Percentiles rank a stretch among this genome's conserved stretches.
These are phyloP conservation scores for Penicillium ucsense DNA, from an alignment of 495 filamentous ascomycete species.

Conservation along the genomic window DNA sequence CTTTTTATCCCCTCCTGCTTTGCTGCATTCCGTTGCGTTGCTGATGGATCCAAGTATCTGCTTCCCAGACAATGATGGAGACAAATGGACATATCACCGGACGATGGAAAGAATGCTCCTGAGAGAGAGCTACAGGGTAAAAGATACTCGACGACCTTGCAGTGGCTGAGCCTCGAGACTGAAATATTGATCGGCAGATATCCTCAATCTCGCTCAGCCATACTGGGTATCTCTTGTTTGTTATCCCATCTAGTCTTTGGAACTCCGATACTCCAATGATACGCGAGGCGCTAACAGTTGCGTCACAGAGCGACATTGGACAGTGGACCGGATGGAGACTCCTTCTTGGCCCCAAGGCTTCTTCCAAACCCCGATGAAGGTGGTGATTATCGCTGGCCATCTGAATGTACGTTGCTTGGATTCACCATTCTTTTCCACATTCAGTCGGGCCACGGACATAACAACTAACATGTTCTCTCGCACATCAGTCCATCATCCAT, in stretches of 20 bases:
- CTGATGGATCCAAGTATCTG: conserved; percentile 20
- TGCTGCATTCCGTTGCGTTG: not conserved
- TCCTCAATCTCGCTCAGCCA: conserved; percentile 32
- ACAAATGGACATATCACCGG: conserved; percentile 26
- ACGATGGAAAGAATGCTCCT: conserved; percentile 30
- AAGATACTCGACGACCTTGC: not conserved
- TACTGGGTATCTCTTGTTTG: conserved; percentile 32
- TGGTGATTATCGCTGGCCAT: conserved; percentile 25
- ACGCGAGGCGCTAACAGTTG: conserved; percentile 5
- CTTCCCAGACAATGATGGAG: conserved; percentile 27
- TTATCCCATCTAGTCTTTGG: not conserved
- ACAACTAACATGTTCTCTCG: not conserved
- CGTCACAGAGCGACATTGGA: conserved; percentile 29
- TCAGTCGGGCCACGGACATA: no score
- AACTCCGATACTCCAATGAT: no score
- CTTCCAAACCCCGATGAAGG: conserved; percentile 28
- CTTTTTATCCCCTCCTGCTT: not conserved
- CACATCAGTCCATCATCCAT: conserved; percentile 19
- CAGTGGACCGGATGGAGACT: conserved; percentile 26
- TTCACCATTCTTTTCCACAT: not conserved
- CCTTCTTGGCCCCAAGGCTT: conserved; percentile 24
- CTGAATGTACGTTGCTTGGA: conserved; percentile 13
- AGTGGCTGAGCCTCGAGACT: conserved; percentile 1
- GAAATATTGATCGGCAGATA: conserved; percentile 12
- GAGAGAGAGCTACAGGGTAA: conserved; percentile 27